Percentiles rank a stretch among this genome's conserved stretches.
Evolutionary conservation across 129 eudicot species (phyloP).

Genomic region (Pittosporum tobira): DNA sequence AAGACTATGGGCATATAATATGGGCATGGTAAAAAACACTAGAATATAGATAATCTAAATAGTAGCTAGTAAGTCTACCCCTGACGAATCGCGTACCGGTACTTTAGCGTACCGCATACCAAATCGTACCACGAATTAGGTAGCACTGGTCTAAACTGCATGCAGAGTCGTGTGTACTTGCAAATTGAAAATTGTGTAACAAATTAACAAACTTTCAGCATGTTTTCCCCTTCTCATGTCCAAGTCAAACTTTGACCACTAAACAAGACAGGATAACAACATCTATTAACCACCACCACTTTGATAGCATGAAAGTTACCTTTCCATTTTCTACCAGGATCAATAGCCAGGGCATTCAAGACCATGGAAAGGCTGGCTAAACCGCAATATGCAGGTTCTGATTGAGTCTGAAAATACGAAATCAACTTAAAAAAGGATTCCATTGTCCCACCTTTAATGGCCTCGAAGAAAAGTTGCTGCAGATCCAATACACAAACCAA

Average conservation of each 20-base stretch:
- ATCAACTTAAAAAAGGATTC: slow-evolving; percentile 87
- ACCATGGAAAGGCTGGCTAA: slow-evolving; percentile 97
- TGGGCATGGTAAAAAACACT: too few relatives aligned
- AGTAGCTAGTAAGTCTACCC: too few relatives aligned
- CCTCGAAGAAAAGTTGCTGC: slow-evolving; percentile 87
- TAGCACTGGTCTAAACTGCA: too few relatives aligned
- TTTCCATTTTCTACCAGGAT: slow-evolving; percentile 99
- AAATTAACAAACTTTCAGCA: neutral
- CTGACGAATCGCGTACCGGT: too few relatives aligned
- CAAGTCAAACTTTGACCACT: neutral
- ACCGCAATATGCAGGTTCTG: slow-evolving; percentile 99
- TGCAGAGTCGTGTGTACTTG: too few relatives aligned
- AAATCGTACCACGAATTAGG: too few relatives aligned
- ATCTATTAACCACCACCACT: neutral
- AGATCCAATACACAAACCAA: slow-evolving; percentile 21
- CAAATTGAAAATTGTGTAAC: too few relatives aligned
- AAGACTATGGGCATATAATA: too few relatives aligned
- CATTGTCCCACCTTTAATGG: slow-evolving; percentile 90
- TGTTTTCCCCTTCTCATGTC: neutral
- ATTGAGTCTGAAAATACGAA: slow-evolving; percentile 92
- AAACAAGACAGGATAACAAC: slow-evolving; percentile 1
- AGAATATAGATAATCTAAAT: too few relatives aligned
- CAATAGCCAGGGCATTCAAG: slow-evolving; percentile 93
- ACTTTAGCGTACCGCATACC: too few relatives aligned
- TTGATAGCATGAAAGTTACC: slow-evolving; percentile 31